Evolutionary conservation across 176 grass and related monocot genomes (phyloP), one percentile per base, ranked within the genome.

Genomic region (Lolium perenne): DNA sequence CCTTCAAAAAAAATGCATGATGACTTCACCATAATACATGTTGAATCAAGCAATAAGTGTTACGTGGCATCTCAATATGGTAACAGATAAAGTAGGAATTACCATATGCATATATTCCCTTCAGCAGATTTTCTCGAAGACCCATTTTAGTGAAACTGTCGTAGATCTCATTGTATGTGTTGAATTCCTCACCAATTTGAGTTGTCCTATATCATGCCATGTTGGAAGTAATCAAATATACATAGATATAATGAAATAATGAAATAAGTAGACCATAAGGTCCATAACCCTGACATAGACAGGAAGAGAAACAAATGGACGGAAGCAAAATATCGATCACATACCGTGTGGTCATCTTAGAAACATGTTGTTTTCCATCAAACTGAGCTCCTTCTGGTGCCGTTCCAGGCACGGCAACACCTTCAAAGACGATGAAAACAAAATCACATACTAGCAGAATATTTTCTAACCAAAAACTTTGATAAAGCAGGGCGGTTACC

Each of bases 21-120:
- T 1, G 61, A 72, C 2, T 60, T 85, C 47, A 75, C 22, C 10
- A 48, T 65, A 59, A 59, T 46, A 71, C 59, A 48, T 48, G 32
- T 49, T 18, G 9, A 77, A 8, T 11, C 13, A 25, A 84, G 32
- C 32, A 79, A 73, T 53, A 74, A 87, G 18, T 82, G 46, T 38
- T 45, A 38, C 1, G 4, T 6, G 16, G 29, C 22, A 56, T 80
- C 18, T 60, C 55, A 80, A 63, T 18, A 71, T 25, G 69, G 15
- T 9, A 86, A 64, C 14, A 81, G 8, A 51, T 54, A 73, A 81
- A 65, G 17, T 67, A 56, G 17, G 68, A 47, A 66, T 85, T 93
- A 94, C 94, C 92, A 77, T 91, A 92, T 62, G 84, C 64, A 80
- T 92, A 89, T 56, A 97, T 94, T 59, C 92, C 92, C 54, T 87